Evolutionary conservation across 2,329 filamentous ascomycete genomes (phyloP).

Genomic region (Chaetomium globosum): DNA sequence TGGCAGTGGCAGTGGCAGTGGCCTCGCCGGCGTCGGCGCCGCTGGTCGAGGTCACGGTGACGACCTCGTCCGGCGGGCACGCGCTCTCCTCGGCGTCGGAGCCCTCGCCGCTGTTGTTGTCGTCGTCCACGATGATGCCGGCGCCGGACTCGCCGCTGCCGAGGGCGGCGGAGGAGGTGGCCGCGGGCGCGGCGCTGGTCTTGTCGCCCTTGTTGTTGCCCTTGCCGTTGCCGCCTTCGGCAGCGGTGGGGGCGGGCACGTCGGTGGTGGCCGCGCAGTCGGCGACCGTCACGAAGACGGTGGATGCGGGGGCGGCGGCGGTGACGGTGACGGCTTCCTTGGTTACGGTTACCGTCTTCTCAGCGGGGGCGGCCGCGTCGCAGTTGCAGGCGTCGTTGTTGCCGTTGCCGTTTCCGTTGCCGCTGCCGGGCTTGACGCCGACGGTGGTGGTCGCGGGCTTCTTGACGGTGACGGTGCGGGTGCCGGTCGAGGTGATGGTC

Average conservation of each 20-base stretch:
- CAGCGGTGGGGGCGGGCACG: slow-evolving; percentile 4
- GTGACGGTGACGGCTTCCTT: slow-evolving; percentile 31
- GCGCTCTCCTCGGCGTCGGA: slow-evolving; percentile 14
- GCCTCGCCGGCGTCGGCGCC: slow-evolving; percentile 14
- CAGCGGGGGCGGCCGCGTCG: slow-evolving; percentile 9
- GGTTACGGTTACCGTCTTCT: slow-evolving; percentile 27
- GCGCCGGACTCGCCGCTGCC: slow-evolving; percentile 10
- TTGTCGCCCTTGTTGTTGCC: background rate
- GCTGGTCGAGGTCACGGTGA: slow-evolving; percentile 27
- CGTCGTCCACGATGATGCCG: background rate
- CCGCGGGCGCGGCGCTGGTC: slow-evolving; percentile 13
- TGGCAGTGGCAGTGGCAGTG: slow-evolving; percentile 3
- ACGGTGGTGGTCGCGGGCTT: slow-evolving; percentile 27
- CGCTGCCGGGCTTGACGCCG: slow-evolving; percentile 22
- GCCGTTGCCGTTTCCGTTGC: slow-evolving; percentile 19
- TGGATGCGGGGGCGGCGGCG: slow-evolving; percentile 30
- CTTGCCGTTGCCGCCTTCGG: background rate
- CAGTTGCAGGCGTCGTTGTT: slow-evolving; percentile 16
- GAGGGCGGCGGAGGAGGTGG: background rate
- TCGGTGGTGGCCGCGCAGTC: slow-evolving; percentile 8
- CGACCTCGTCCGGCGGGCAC: slow-evolving; percentile 30
- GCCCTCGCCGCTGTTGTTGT: no score
- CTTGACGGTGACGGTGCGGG: slow-evolving; percentile 37
- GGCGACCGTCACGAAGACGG: slow-evolving; percentile 31
- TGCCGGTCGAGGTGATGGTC: slow-evolving; percentile 38